phyloP scores from a whole-genome alignment of 2,329 filamentous ascomycete species.

The Tolypocladium inflatum region DNA sequence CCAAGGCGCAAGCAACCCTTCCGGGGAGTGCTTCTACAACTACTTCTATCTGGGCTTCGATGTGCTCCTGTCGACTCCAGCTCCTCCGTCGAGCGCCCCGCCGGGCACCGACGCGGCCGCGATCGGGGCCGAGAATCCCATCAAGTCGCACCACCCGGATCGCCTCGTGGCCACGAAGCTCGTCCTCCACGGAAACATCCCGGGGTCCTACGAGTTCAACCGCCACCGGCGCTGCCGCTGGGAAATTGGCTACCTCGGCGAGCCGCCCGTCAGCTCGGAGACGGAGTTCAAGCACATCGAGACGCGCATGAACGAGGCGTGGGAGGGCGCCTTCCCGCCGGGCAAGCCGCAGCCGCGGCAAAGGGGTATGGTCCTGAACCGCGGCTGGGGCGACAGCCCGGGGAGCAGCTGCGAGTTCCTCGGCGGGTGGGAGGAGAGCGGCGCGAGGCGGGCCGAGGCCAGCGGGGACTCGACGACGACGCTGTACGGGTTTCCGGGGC shows the following conservation, averaged over 20 bases:
- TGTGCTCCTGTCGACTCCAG: conserved; percentile 75
- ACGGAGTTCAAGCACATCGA: conserved; percentile 69
- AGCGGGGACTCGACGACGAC: conserved; percentile 61
- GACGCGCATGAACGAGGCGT: conserved; percentile 54
- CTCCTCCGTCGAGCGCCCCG: conserved; percentile 52
- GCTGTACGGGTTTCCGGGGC: conserved; percentile 83
- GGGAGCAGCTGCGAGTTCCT: conserved; percentile 81
- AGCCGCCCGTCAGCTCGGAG: conserved; percentile 55
- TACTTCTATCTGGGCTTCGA: conserved; percentile 97
- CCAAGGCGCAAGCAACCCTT: conserved; percentile 41
- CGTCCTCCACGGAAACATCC: conserved; percentile 89
- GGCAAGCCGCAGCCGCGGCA: conserved; percentile 41
- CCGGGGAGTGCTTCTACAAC: conserved; percentile 85
- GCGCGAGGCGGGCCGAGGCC: conserved; percentile 42
- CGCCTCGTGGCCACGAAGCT: conserved; percentile 81
- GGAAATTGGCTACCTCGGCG: conserved; percentile 56
- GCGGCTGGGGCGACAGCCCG: conserved; percentile 85
- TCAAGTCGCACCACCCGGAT: conserved; percentile 40
- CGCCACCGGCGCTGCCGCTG: conserved; percentile 83
- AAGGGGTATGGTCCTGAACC: conserved; percentile 78
- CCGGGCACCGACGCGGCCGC: conserved; percentile 21
- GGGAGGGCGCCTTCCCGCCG: conserved; percentile 56
- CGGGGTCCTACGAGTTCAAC: conserved; percentile 95
- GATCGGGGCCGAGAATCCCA: conserved; percentile 14
- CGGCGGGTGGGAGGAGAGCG: conserved; percentile 76